Evolutionary conservation across 176 grass and related monocot genomes (phyloP), one percentile per base, ranked within the genome.

Genomic region (Oryza meridionalis): DNA sequence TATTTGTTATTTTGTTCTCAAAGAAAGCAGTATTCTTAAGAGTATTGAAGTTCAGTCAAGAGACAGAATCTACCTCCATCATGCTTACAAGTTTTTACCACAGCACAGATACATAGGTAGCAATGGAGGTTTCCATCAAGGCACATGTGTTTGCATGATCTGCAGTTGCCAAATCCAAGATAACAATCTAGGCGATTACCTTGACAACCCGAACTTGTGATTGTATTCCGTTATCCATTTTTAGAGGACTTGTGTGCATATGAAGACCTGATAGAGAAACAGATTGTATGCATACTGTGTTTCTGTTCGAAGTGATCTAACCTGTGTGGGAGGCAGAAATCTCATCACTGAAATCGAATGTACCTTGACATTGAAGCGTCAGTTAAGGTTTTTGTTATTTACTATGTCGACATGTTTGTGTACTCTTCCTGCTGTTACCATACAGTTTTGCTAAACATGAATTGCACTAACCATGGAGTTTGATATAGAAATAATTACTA

Each of bases 51-150:
- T 32, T 29, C 2, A 51, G 53, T 5, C 0, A 77, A n/a, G 10
- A 40, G n/a, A 16, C 11, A 42, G 10, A 58, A 22, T 40, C 49
- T 27, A 11, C 1, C 9, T 58, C 63, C 14, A 19, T 51, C 38
- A 1, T 77, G 55, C 66, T 77, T 63, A 86, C 45, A 82, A 11
- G 44, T 25, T 44, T 46, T 73, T 84, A n/a, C 35, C 58, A 62
- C n/a, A 11, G 58, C 40, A 7, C 61, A 76, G 77, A 84, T 79
- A 50, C 44, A 33, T 22, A 58, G 11, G 53, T 58, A 33, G 27
- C 49, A 31, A 81, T 43, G 88, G 65, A 67, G 44, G 33, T 29
- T 22, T 77, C 4, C 55, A 77, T 66, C 45, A 29, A 37, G 33
- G 24, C 38, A 40, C 82, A 40, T 44, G 26, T 55, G 73, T 78